Evolutionary conservation across 805 yeast genomes (phyloP).

Genomic region (Kazachstania kunashirensis): DNA sequence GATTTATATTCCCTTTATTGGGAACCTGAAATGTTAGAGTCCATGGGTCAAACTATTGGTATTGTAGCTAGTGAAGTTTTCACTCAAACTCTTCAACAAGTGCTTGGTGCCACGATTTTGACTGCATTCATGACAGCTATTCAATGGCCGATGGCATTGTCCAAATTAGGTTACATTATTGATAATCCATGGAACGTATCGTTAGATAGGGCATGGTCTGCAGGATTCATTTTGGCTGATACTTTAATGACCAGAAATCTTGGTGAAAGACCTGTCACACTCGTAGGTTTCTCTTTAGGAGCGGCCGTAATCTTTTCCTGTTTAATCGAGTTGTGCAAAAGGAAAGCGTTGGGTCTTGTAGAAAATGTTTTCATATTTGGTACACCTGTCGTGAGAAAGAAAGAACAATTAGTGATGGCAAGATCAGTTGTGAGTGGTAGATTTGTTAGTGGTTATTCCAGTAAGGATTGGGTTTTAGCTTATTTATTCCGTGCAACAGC

Average conservation of each 20-base stretch:
- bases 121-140: constrained; percentile 87
- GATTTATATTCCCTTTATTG: constrained; percentile 84
- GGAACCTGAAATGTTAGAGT: constrained; percentile 96
- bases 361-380: constrained; percentile 87
- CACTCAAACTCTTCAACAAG: constrained; percentile 88
- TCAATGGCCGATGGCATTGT: constrained; percentile 83
- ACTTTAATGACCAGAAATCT: constrained; percentile 77
- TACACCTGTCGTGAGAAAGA: constrained; percentile 71
- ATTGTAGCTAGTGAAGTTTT: constrained; percentile 91
- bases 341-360: constrained; percentile 78
- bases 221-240: constrained; percentile 86
- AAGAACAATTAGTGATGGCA: constrained; percentile 68
- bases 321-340: constrained; percentile 69
- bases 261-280: constrained; percentile 85
- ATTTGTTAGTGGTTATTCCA: constrained; percentile 82
- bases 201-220: constrained; percentile 92
- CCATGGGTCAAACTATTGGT: constrained; percentile 92
- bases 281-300: constrained; percentile 90
- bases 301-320: constrained; percentile 89
- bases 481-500: constrained; percentile 91
- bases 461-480: constrained; percentile 93
- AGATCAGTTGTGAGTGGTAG: constrained; percentile 82
- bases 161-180: constrained; percentile 77
- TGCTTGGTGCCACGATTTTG: constrained; percentile 81
- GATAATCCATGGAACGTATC: constrained; percentile 99